Evolutionary conservation across 2,329 filamentous ascomycete species (phyloP).

Genomic region (Apiospora arundinis): DNA sequence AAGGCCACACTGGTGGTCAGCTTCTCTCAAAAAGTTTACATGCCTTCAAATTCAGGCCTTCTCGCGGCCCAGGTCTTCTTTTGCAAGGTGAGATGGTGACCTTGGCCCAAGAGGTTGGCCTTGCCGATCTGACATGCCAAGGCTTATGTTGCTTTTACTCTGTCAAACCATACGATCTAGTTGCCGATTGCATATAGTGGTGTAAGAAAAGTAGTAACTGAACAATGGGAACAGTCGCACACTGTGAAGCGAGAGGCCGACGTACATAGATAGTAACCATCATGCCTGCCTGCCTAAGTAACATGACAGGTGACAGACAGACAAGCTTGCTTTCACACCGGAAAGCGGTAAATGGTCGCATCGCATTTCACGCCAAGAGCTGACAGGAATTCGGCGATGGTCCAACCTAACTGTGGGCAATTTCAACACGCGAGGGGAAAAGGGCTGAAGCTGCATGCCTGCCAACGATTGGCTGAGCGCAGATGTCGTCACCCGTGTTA

Average conservation of each 20-base stretch:
- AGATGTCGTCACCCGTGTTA: slow-evolving; percentile 19
- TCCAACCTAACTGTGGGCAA: background rate
- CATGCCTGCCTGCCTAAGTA: background rate
- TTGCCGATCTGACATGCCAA: slow-evolving; percentile 17
- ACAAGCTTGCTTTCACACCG: background rate
- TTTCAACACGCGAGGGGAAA: slow-evolving; percentile 2
- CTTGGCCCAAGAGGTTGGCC: background rate
- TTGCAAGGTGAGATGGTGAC: background rate
- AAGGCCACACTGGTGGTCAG: background rate
- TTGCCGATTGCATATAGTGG: background rate
- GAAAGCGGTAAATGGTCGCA: background rate
- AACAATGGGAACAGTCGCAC: background rate
- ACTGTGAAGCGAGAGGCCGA: background rate
- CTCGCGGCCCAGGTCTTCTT: background rate
- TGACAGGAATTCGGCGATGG: background rate
- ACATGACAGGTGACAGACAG: slow-evolving; percentile 5
- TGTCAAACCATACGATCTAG: background rate
- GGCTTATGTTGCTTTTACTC: background rate
- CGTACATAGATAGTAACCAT: background rate
- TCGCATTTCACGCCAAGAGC: background rate
- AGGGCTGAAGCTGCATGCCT: background rate
- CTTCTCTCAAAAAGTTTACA: background rate
- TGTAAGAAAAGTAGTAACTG: background rate
- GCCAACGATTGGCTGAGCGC: slow-evolving; percentile 15
- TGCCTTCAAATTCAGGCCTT: background rate